phyloP scores from a whole-genome alignment of 2,329 filamentous ascomycete genomes.

The Cordyceps tenuipes region DNA sequence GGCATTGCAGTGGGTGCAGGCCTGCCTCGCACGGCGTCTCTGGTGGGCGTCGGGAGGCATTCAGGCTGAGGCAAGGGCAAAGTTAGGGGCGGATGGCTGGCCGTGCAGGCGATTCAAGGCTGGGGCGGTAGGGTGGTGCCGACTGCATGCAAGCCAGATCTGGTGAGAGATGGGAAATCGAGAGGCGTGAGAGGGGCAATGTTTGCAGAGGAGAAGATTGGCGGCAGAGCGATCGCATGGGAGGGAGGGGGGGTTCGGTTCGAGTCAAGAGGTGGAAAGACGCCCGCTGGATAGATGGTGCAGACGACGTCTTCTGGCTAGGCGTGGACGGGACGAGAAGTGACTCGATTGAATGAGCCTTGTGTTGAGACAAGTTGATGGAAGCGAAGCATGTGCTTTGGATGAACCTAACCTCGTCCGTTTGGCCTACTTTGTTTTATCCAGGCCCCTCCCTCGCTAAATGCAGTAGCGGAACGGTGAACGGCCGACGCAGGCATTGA shows the following conservation, averaged over 20 bases:
- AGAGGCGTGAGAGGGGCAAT: not conserved
- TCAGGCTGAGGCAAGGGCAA: too few species aligned
- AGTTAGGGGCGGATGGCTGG: not conserved
- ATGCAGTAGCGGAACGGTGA: too few species aligned
- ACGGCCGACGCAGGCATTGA: too few species aligned
- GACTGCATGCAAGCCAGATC: conserved; percentile 6
- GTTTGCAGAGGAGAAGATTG: not conserved
- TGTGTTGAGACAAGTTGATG: too few species aligned
- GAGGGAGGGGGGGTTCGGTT: too few species aligned
- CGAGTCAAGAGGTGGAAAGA: not conserved
- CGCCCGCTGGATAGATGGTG: too few species aligned
- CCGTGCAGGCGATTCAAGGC: not conserved
- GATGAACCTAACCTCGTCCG: too few species aligned
- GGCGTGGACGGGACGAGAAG: too few species aligned
- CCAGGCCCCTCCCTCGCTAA: too few species aligned
- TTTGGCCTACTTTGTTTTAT: too few species aligned
- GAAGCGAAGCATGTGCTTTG: too few species aligned
- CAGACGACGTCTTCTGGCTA: not conserved
- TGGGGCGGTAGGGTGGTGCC: not conserved
- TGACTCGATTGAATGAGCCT: too few species aligned
- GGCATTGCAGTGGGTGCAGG: conserved; percentile 17
- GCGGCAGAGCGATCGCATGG: not conserved
- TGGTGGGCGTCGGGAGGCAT: conserved; percentile 10
- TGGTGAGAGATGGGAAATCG: not conserved
- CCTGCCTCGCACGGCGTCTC: conserved; percentile 16